Conservation (phyloP, 1,284 basidiomycete genomes). For the Ganoderma sinense region DNA sequence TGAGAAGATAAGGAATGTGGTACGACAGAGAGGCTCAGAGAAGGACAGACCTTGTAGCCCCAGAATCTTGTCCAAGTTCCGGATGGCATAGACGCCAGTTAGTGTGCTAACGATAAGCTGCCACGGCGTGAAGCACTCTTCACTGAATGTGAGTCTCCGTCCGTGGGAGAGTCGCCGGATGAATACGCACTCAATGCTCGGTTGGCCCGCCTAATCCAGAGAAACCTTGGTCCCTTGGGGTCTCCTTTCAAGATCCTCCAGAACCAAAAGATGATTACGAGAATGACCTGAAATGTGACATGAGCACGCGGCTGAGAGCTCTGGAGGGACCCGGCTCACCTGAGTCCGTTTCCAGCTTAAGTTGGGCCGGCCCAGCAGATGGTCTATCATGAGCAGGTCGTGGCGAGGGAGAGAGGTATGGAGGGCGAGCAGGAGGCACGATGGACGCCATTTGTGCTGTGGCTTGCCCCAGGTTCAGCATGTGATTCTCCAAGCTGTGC, state of each 20-base stretch:
- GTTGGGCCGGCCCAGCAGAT: slow-evolving; percentile 46
- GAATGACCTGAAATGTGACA: slow-evolving; percentile 65
- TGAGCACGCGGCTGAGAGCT: neutral
- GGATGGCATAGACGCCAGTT: slow-evolving; percentile 85
- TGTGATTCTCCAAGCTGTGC: slow-evolving; percentile 24
- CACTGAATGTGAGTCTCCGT: slow-evolving; percentile 5
- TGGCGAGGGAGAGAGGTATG: slow-evolving; percentile 19
- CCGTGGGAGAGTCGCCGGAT: slow-evolving; percentile 1
- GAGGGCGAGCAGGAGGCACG: neutral
- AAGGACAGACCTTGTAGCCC: slow-evolving; percentile 77
- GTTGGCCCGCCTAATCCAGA: slow-evolving; percentile 70
- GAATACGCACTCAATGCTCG: slow-evolving; percentile 61
- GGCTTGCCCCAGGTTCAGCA: slow-evolving; percentile 16
- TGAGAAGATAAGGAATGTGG: slow-evolving; percentile 5
- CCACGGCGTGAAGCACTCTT: slow-evolving; percentile 93
- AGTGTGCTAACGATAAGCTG: slow-evolving; percentile 90
- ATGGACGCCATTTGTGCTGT: slow-evolving; percentile 16
- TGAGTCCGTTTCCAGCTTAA: slow-evolving; percentile 48
- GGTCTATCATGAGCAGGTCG: slow-evolving; percentile 46
- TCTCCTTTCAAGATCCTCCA: slow-evolving; percentile 81
- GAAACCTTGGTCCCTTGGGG: slow-evolving; percentile 67
- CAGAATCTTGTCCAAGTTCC: slow-evolving; percentile 89
- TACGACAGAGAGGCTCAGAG: neutral
- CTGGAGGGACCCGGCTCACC: slow-evolving; percentile 27
- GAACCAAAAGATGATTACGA: slow-evolving; percentile 91